These are phyloP conservation scores for Candida coquimbonensis DNA, from an alignment of 805 yeast species.

Conservation along the genomic window DNA sequence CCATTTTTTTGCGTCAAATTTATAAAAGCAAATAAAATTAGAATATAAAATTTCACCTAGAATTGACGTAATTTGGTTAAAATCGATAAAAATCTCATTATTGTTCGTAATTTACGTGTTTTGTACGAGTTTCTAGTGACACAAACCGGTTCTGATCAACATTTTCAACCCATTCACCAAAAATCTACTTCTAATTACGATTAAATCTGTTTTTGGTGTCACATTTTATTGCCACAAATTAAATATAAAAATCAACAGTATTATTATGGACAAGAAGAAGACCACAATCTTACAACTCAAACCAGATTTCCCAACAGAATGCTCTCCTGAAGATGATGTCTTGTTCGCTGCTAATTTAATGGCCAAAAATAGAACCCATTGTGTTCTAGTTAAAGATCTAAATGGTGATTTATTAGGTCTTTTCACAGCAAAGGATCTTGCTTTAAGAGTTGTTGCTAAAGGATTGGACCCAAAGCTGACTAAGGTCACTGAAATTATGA, in stretches of 20 bases:
- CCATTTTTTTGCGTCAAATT: not conserved
- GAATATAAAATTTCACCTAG: too few species aligned
- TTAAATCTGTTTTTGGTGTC: too few species aligned
- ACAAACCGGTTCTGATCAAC: too few species aligned
- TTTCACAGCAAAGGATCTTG: constrained; percentile 41
- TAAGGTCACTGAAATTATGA: constrained; percentile 32
- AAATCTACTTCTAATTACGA: too few species aligned
- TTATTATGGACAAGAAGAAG: constrained; percentile 3
- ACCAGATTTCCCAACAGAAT: constrained; percentile 32
- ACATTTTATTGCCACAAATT: too few species aligned
- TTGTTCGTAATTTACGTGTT: too few species aligned
- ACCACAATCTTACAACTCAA: constrained; percentile 18
- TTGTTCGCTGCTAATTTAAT: constrained; percentile 29
- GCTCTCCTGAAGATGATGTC: constrained; percentile 28
- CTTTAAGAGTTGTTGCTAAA: constrained; percentile 32
- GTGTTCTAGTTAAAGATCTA: constrained; percentile 29
- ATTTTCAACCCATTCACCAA: too few species aligned
- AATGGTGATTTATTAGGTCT: constrained; percentile 30
- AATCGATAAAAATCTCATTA: too few species aligned
- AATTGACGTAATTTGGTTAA: too few species aligned
- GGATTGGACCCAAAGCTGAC: constrained; percentile 24
- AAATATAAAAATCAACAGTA: not conserved
- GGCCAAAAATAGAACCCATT: constrained; percentile 34
- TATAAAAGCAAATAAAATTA: not conserved
- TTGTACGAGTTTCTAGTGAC: too few species aligned